Base-by-base conservation (phyloP, 2,329 filamentous ascomycete genomes). In the Sclerotinia minor region DNA sequence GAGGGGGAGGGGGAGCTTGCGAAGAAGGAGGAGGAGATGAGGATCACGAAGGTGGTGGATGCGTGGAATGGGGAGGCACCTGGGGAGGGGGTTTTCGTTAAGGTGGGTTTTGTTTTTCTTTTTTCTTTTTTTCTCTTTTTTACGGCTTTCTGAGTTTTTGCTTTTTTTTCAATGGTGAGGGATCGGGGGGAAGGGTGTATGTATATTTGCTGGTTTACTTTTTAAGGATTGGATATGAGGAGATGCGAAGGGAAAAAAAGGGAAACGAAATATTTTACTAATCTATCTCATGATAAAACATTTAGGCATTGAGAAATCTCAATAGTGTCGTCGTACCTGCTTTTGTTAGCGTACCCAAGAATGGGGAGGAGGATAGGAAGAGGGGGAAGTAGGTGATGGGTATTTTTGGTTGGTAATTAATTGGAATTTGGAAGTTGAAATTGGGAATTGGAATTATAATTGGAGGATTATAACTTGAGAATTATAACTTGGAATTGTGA, bases 61-160 rank as follows among this genome's bases (percentile, higher is more conserved):
- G 81, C 80, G 73, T 86, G 84, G 84, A 75, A 83, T 77, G 83
- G 83, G 2, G 79, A 83, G 67, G 71, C 85, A 70, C 83, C 83
- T 0, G 35, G 58, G 17, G 83, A 85, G 9, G 78, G 80, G 0
- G 71, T 76, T 1, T 81, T 86, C 73, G 77, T 78, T 35, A 83
- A 84, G 78, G 83, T 85, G n/a, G n/a, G n/a, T n/a, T n/a, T 72
- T 81, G 83, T 82, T 19, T 72, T 54, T 75, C 54, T 80, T 78
- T 5, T 57, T 57, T 11, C 29, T 6, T 35, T 38, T 38, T 5
- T 38, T 55, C 11, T 38, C 5, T 2, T 21, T 55, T 55, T 19
- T 32, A 38, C 6, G 58, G n/a, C n/a, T n/a, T n/a, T n/a, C n/a
- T n/a, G n/a, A n/a, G n/a, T n/a, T n/a, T n/a, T n/a, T n/a, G n/a